Evolutionary conservation across 2,329 filamentous ascomycete species (phyloP).

Genomic region (Cordyceps fumosorosea): DNA sequence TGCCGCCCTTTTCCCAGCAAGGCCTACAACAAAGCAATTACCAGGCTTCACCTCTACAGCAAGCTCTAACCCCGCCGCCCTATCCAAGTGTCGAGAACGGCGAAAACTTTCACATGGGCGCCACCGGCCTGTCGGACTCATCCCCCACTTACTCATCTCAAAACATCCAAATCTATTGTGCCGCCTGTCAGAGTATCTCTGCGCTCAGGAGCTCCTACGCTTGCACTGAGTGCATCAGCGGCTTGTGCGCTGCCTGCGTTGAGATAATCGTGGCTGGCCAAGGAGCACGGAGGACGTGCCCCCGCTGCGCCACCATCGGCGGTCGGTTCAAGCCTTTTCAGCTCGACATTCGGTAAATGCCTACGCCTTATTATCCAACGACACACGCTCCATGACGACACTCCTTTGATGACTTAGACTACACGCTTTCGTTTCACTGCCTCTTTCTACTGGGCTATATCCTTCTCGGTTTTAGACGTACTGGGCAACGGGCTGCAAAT

Average conservation of each 20-base stretch:
- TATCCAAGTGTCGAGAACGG: slow-evolving; percentile 73
- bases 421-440: not conserved
- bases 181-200: slow-evolving; percentile 73
- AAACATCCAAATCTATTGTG: slow-evolving; percentile 84
- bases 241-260: slow-evolving; percentile 82
- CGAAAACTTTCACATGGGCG: slow-evolving; percentile 65
- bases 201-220: slow-evolving; percentile 79
- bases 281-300: slow-evolving; percentile 69
- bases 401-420: slow-evolving; percentile 5
- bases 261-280: slow-evolving; percentile 72
- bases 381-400: not conserved
- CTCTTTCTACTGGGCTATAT: slow-evolving; percentile 1
- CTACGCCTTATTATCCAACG: not conserved
- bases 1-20: slow-evolving; percentile 53
- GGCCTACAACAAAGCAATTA: slow-evolving; percentile 62
- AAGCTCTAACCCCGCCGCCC: slow-evolving; percentile 82
- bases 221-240: slow-evolving; percentile 94
- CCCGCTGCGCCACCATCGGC: slow-evolving; percentile 70
- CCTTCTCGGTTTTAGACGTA: slow-evolving; percentile 6
- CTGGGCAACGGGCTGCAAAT: slow-evolving; percentile 9
- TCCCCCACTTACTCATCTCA: slow-evolving; percentile 69
- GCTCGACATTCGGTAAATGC: slow-evolving; percentile 64
- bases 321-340: slow-evolving; percentile 80
- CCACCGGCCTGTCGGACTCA: slow-evolving; percentile 59
- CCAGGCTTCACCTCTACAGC: slow-evolving; percentile 84